Conservation (phyloP, 2,329 filamentous ascomycete species). For the Cryphonectria parasitica region DNA sequence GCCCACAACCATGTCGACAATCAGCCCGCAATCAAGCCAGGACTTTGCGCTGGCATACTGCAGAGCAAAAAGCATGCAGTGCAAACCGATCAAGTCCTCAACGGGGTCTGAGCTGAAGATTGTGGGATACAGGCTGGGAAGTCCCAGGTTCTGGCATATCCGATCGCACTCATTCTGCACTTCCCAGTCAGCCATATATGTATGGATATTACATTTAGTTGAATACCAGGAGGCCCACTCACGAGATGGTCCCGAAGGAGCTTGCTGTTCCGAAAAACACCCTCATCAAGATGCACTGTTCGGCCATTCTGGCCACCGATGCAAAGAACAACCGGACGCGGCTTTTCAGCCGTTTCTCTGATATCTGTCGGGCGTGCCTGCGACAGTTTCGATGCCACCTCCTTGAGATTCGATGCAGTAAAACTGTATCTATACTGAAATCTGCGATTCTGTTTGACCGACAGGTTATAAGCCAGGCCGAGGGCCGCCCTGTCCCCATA, state of each 20-base stretch:
- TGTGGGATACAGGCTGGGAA: slow-evolving; percentile 38
- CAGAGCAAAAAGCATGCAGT: slow-evolving; percentile 42
- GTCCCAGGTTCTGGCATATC: slow-evolving; percentile 34
- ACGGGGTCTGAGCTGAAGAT: slow-evolving; percentile 36
- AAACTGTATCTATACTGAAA: neutral
- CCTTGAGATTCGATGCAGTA: neutral
- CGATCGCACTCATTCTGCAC: slow-evolving; percentile 37
- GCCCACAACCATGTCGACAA: slow-evolving; percentile 40
- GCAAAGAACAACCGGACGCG: slow-evolving; percentile 38
- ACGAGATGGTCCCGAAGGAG: slow-evolving; percentile 39
- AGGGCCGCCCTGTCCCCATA: neutral
- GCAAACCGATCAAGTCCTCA: slow-evolving; percentile 39
- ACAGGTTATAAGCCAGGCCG: slow-evolving; percentile 11
- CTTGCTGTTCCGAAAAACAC: slow-evolving; percentile 35
- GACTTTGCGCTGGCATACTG: slow-evolving; percentile 42
- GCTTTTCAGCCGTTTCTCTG: neutral
- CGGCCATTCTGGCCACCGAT: slow-evolving; percentile 44
- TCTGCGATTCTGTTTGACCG: neutral
- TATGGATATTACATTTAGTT: neutral
- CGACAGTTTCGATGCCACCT: slow-evolving; percentile 1
- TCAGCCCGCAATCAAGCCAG: slow-evolving; percentile 41
- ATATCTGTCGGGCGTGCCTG: neutral
- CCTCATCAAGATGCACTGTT: slow-evolving; percentile 35
- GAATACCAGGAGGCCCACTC: neutral
- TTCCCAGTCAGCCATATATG: neutral